Evolutionary conservation across 2,329 filamentous ascomycete species (phyloP).

Genomic region (Truncatella angustata): DNA sequence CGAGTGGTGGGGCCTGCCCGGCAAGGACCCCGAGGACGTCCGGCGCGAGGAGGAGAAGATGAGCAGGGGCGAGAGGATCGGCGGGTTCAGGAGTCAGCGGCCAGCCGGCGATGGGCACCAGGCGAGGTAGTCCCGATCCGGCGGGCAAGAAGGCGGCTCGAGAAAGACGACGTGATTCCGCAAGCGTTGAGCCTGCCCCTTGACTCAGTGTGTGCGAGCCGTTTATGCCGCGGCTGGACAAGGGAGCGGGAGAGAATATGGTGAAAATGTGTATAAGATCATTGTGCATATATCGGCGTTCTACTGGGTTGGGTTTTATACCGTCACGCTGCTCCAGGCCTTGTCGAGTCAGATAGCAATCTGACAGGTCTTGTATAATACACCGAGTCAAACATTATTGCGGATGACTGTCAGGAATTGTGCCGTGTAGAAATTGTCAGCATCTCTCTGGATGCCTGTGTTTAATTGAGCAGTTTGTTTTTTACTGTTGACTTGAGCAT

Average conservation of each 20-base stretch:
- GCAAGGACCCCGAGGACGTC: slow-evolving; percentile 50
- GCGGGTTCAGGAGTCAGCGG: slow-evolving; percentile 32
- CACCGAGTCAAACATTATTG: too few species aligned
- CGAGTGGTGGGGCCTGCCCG: slow-evolving; percentile 66
- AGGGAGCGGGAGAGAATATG: neutral
- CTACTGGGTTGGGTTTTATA: neutral
- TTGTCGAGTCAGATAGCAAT: neutral
- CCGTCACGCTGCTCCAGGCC: slow-evolving; percentile 5
- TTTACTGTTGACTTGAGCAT: too few species aligned
- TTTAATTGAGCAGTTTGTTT: too few species aligned
- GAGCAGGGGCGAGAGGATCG: slow-evolving; percentile 50
- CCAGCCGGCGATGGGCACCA: neutral
- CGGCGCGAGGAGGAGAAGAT: slow-evolving; percentile 52
- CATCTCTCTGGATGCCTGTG: too few species aligned
- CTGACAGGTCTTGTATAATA: neutral
- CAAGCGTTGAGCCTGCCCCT: too few species aligned
- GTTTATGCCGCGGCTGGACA: too few species aligned
- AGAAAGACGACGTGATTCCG: too few species aligned
- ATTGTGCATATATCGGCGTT: slow-evolving; percentile 10
- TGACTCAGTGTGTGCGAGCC: too few species aligned
- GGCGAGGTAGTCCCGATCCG: neutral
- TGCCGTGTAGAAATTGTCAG: too few species aligned
- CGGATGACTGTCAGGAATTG: too few species aligned
- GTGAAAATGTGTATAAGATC: neutral
- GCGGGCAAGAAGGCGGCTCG: neutral